Percentiles rank a stretch among this genome's conserved stretches.
Evolutionary conservation across 2,329 filamentous ascomycete genomes (phyloP).

Genomic region (Ophiostoma quercus): DNA sequence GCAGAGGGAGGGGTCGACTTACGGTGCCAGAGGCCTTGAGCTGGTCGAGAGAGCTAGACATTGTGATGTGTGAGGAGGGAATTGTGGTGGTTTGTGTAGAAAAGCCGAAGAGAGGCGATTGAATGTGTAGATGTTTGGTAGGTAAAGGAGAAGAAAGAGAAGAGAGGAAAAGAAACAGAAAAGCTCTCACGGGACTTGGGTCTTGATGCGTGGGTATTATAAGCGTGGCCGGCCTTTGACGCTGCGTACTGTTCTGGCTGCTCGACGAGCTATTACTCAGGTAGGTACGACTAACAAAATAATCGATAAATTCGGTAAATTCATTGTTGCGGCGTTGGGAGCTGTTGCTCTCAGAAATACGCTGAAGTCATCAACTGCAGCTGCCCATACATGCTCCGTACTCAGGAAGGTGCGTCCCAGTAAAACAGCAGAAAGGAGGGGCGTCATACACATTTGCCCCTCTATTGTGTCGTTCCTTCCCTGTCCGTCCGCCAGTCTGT

Average conservation of each 20-base stretch:
- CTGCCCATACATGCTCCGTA: conserved; percentile 1
- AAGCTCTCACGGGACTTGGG: conserved; percentile 16
- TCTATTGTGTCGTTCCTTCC: conserved; percentile 11
- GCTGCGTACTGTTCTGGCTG: not conserved
- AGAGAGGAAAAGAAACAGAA: conserved; percentile 13
- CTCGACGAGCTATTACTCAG: not conserved
- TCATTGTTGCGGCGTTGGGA: not conserved
- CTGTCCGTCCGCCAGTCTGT: conserved; percentile 3
- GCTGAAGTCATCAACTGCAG: too few relatives aligned
- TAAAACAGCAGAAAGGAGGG: conserved; percentile 17
- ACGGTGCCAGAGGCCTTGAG: conserved; percentile 96
- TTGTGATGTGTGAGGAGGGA: conserved; percentile 38
- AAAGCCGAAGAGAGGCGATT: not conserved
- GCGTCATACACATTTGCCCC: conserved; percentile 12
- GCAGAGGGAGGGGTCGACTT: conserved; percentile 41
- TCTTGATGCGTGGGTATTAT: conserved; percentile 19
- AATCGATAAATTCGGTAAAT: conserved; percentile 13
- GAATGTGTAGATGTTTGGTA: conserved; percentile 2
- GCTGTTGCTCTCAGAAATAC: not conserved
- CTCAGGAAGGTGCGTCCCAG: conserved; percentile 7
- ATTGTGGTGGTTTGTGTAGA: conserved; percentile 20
- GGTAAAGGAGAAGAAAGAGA: not conserved
- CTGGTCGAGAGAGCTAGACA: conserved; percentile 91
- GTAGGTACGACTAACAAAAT: not conserved
- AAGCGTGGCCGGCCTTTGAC: conserved; percentile 12